Percentiles rank a stretch among this genome's conserved stretches.
Conservation (phyloP, 192 early-diverging fungal species). For the Umbelopsis vinacea region DNA sequence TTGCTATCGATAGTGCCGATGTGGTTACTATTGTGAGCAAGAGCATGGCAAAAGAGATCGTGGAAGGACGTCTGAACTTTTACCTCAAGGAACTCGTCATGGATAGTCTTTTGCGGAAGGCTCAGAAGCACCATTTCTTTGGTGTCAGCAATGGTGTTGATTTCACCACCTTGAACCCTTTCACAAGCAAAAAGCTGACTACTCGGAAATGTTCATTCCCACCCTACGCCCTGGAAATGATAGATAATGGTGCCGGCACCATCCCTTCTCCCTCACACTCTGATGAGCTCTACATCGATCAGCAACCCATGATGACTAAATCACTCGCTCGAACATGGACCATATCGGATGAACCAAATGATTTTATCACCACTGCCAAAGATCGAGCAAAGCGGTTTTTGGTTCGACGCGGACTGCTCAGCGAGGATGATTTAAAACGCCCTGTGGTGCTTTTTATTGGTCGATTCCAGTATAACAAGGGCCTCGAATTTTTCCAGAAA, state of each 20-base stretch:
- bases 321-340: slow-evolving; percentile 20
- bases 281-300: neutral
- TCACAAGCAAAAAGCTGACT: slow-evolving; percentile 40
- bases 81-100: slow-evolving; percentile 61
- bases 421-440: slow-evolving; percentile 39
- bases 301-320: neutral
- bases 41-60: slow-evolving; percentile 57
- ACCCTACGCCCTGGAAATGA: slow-evolving; percentile 29
- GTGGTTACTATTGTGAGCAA: slow-evolving; percentile 58
- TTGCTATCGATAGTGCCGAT: slow-evolving; percentile 57
- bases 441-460: slow-evolving; percentile 57
- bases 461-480: slow-evolving; percentile 64
- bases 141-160: slow-evolving; percentile 63
- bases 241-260: slow-evolving; percentile 17
- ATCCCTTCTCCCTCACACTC: neutral
- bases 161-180: slow-evolving; percentile 52
- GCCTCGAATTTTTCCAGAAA: slow-evolving; percentile 48
- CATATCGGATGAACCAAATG: slow-evolving; percentile 1
- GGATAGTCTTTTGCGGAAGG: slow-evolving; percentile 48
- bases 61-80: slow-evolving; percentile 57
- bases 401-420: slow-evolving; percentile 40
- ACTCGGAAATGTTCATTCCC: slow-evolving; percentile 45
- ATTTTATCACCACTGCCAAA: slow-evolving; percentile 42
- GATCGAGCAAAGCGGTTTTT: slow-evolving; percentile 53
- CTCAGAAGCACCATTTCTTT: slow-evolving; percentile 47